These are phyloP conservation scores for Xylaria sp. DNA, from an alignment of 2,329 filamentous ascomycete species.

Conservation along the genomic window DNA sequence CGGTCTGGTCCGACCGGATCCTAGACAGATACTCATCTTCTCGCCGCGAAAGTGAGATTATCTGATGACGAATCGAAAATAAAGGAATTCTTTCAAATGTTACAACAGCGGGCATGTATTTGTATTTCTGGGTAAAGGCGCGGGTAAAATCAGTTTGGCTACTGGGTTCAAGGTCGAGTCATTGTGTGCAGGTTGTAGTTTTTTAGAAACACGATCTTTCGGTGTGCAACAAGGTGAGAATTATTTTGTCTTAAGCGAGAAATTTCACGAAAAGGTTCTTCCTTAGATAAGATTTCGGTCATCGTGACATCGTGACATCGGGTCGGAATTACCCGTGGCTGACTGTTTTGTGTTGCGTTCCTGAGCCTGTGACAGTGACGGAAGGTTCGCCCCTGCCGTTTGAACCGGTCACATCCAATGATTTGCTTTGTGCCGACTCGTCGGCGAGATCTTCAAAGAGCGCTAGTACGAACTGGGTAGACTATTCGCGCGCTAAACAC, in stretches of 20 bases:
- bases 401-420: too few species aligned
- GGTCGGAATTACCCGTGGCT: neutral
- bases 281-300: neutral
- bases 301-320: neutral
- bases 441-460: too few species aligned
- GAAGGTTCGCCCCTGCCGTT: neutral
- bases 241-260: neutral
- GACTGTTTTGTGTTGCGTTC: neutral
- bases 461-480: too few species aligned
- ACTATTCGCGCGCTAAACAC: too few species aligned
- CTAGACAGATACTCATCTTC: constrained; percentile 18
- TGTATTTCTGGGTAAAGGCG: neutral
- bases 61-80: neutral
- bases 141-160: neutral
- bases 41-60: constrained; percentile 14
- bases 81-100: neutral
- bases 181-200: neutral
- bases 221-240: too few species aligned
- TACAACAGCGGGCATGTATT: neutral
- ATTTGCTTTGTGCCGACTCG: too few species aligned
- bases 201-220: too few species aligned
- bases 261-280: neutral
- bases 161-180: neutral
- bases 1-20: constrained; percentile 19
- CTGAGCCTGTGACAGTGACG: neutral